These are phyloP conservation scores for Strobilomyces confusus DNA, from an alignment of 768 basidiomycete species.

Conservation along the genomic window DNA sequence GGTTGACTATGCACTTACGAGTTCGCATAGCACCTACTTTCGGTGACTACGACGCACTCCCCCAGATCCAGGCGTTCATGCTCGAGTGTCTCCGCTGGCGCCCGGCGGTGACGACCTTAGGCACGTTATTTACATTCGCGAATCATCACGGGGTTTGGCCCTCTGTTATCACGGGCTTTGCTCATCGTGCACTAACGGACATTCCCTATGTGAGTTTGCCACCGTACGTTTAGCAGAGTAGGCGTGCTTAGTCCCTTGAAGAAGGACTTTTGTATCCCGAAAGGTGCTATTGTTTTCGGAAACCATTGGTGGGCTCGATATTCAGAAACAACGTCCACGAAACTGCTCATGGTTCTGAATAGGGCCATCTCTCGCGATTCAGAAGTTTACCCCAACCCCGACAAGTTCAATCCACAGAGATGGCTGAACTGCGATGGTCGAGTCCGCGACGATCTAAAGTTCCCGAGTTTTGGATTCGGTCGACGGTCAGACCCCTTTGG, in stretches of 20 bases:
- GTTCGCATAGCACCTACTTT: slow-evolving; percentile 35
- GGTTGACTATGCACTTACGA: neutral
- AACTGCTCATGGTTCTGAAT: neutral
- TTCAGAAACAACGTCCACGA: neutral
- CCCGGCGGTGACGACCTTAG: slow-evolving; percentile 35
- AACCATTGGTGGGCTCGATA: slow-evolving; percentile 30
- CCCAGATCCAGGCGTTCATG: slow-evolving; percentile 38
- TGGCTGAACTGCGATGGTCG: slow-evolving; percentile 43
- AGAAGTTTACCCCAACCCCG: slow-evolving; percentile 53
- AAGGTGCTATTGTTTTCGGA: slow-evolving; percentile 35
- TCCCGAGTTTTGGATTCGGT: slow-evolving; percentile 56
- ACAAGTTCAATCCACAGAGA: slow-evolving; percentile 53
- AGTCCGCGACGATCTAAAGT: slow-evolving; percentile 49
- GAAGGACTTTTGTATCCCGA: slow-evolving; percentile 33
- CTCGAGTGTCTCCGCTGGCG: slow-evolving; percentile 42
- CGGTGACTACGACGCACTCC: slow-evolving; percentile 34
- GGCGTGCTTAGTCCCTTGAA: slow-evolving; percentile 19
- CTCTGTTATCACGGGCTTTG: slow-evolving; percentile 39
- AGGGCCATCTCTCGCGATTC: slow-evolving; percentile 60
- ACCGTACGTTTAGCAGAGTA: neutral
- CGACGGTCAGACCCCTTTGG: slow-evolving; percentile 27
- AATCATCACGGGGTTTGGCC: neutral
- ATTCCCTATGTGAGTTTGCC: slow-evolving; percentile 51
- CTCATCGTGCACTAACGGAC: slow-evolving; percentile 62
- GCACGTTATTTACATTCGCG: slow-evolving; percentile 6